Evolutionary conservation across 2,329 filamentous ascomycete genomes (phyloP), one percentile per base, ranked within the genome.

Genomic region (Uncinocarpus reesii): DNA sequence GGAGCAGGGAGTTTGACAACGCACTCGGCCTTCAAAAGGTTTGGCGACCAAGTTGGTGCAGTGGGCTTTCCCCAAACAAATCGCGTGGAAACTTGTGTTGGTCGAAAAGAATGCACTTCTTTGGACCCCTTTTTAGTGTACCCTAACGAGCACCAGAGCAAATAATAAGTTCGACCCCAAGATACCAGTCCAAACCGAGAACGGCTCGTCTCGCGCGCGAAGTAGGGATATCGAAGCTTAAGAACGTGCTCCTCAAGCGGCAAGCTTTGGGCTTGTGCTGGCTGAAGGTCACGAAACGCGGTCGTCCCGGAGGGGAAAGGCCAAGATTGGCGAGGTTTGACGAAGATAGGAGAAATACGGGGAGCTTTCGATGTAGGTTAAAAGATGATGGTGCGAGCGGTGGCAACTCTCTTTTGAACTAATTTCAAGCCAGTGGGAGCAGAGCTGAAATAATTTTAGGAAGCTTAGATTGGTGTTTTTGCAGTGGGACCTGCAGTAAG

Each of bases 391-490:
- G 47, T 49, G 40, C 42, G n/a, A 44, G 41, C 24, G 34, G 47
- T 49, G 47, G 47, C 47, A 49, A 45, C 41, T 38, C 31, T 40
- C 18, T 45, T 49, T 49, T 49, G 41, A 49, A 44, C 47, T 49
- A 49, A 45, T 28, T 18, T 45, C 35, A 13, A 45, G 41, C 47
- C 47, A 38, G 41, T 49, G 28, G 42, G 41, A 36, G 16, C 23
- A 31, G n/a, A 16, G 28, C 16, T 24, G 36, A 41, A 32, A 34
- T 41, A 47, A 40, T 40, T 32, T 28, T 32, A 29, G 41, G n/a
- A 13, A n/a, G 26, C 28, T 41, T 21, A 40, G 44, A 40, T 47
- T 41, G 45, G 45, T 47, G 16, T 31, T n/a, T 40, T 28, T 24
- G 40, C 38, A 42, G 46, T 48, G 46, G 46, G 40, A 42, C 46